A percentile compares a stretch with the other conserved stretches of the same genome.
phyloP scores from a whole-genome alignment of 2,329 filamentous ascomycete genomes.

The Paraphaeosphaeria sporulosa region DNA sequence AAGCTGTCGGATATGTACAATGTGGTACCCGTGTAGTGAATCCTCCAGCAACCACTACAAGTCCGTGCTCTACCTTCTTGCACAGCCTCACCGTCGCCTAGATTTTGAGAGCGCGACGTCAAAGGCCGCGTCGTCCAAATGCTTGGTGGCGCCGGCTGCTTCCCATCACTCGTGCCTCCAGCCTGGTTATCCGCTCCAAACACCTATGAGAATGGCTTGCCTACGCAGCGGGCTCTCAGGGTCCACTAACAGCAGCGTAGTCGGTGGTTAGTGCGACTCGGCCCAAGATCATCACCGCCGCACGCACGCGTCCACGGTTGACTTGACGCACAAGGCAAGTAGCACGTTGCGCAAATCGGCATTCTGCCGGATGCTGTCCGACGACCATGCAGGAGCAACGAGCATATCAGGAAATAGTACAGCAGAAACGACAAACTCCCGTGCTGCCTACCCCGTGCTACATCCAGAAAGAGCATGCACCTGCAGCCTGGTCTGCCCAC shows the following conservation, averaged over 20 bases:
- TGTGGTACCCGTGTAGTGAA: neutral
- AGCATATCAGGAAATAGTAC: neutral
- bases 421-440: neutral
- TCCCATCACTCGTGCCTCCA: neutral
- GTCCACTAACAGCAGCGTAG: slow-evolving; percentile 2
- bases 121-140: slow-evolving; percentile 18
- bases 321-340: neutral
- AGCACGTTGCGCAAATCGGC: neutral
- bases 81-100: slow-evolving; percentile 10
- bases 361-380: neutral
- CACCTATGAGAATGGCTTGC: neutral
- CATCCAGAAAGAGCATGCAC: neutral
- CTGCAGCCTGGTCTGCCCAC: neutral
- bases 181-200: neutral
- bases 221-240: neutral
- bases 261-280: neutral
- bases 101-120: slow-evolving; percentile 13
- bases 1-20: slow-evolving; percentile 3
- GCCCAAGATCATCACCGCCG: neutral
- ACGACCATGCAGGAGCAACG: neutral
- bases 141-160: slow-evolving; percentile 7
- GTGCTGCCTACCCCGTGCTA: neutral
- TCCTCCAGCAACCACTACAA: neutral
- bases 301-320: neutral
- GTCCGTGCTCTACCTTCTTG: slow-evolving; percentile 5